Evolutionary conservation across 768 basidiomycete species (phyloP).

Genomic region (Suillus occidentalis): DNA sequence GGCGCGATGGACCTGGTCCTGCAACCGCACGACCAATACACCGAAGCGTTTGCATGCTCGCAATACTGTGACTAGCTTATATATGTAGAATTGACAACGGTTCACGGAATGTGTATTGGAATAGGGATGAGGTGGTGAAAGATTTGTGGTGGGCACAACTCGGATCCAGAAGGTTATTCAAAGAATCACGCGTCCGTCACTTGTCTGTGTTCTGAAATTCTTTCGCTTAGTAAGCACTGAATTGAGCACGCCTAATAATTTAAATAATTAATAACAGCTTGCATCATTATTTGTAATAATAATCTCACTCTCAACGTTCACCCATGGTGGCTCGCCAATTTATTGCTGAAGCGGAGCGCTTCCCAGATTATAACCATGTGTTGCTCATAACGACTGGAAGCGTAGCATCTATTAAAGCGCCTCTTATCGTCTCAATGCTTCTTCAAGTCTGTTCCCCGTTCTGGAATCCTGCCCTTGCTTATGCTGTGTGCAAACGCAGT

Average conservation of each 20-base stretch:
- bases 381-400: conserved; percentile 89
- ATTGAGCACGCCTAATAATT: no score
- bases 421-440: conserved; percentile 82
- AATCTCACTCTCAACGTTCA: neutral
- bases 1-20: neutral
- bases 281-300: neutral
- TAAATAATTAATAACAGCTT: neutral
- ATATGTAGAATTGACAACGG: neutral
- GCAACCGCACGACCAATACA: neutral
- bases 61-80: neutral
- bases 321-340: conserved; percentile 16
- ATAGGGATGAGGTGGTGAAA: no score
- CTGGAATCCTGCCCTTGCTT: neutral
- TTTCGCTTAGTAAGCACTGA: no score
- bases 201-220: no score
- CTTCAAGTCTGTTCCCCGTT: conserved; percentile 45
- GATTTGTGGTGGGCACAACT: no score
- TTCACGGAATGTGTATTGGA: no score
- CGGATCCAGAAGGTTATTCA: no score
- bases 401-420: conserved; percentile 92
- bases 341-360: conserved; percentile 28
- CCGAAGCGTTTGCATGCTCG: conserved; percentile 24
- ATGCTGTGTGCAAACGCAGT: conserved; percentile 41
- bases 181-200: no score
- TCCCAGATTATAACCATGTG: conserved; percentile 49